phyloP scores from a whole-genome alignment of 2,329 filamentous ascomycete genomes.

The Monosporascus ibericus region DNA sequence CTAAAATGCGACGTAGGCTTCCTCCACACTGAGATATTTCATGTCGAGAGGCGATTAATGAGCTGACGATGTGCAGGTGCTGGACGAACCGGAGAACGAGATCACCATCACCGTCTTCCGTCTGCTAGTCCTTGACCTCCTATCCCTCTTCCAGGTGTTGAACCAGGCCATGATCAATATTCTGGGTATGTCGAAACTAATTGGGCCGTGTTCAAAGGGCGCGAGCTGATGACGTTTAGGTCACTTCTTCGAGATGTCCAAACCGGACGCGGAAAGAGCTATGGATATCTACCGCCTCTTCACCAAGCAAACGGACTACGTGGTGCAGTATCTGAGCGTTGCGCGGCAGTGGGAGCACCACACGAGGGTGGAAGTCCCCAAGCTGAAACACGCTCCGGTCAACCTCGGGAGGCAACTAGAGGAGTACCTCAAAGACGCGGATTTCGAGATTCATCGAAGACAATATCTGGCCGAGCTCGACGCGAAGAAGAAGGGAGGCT shows the following conservation, averaged over 20 bases:
- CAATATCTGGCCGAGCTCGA: constrained; percentile 89
- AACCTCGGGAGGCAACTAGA: constrained; percentile 85
- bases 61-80: constrained; percentile 49
- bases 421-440: constrained; percentile 88
- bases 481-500: constrained; percentile 50
- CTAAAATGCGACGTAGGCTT: constrained; percentile 79
- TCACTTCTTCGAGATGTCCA: constrained; percentile 98
- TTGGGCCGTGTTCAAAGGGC: not conserved
- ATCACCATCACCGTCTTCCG: constrained; percentile 93
- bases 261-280: constrained; percentile 84
- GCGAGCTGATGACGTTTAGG: constrained; percentile 44
- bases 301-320: constrained; percentile 83
- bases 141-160: constrained; percentile 87
- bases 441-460: constrained; percentile 88
- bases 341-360: constrained; percentile 88
- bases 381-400: constrained; percentile 93
- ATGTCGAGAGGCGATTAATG: not conserved
- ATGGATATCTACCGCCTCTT: constrained; percentile 90
- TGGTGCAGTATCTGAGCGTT: constrained; percentile 82
- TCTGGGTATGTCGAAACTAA: constrained; percentile 56
- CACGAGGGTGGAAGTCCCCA: constrained; percentile 89
- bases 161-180: constrained; percentile 98
- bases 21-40: not conserved
- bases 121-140: constrained; percentile 79
- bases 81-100: constrained; percentile 91